Percentiles rank a stretch among this genome's conserved stretches.
Evolutionary conservation across 2,329 filamentous ascomycete genomes (phyloP).

Genomic region (Colletotrichum musicola): DNA sequence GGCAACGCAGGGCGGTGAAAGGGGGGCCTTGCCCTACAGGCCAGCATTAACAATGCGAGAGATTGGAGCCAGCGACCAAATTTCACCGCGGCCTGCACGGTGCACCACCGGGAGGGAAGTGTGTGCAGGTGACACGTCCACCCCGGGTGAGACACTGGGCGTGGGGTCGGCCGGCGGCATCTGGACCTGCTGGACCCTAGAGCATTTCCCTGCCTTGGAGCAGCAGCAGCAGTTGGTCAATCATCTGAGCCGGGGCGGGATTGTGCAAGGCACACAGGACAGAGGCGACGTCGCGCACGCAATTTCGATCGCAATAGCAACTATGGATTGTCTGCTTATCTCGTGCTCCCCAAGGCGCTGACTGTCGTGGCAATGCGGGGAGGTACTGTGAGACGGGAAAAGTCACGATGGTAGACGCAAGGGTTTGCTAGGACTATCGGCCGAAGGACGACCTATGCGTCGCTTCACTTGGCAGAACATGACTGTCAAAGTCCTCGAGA

Average conservation of each 20-base stretch:
- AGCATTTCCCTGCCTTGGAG: background rate
- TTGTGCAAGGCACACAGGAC: conserved; percentile 19
- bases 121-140: conserved; percentile 30
- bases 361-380: background rate
- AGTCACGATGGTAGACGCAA: background rate
- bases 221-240: background rate
- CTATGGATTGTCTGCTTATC: conserved; percentile 12
- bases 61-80: conserved; percentile 23
- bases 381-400: background rate
- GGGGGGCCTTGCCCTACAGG: background rate
- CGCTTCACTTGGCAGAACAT: background rate
- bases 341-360: too few species aligned
- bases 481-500: background rate
- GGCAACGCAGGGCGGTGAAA: conserved; percentile 31
- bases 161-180: conserved; percentile 8
- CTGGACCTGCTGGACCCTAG: conserved; percentile 16
- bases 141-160: conserved; percentile 23
- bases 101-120: background rate
- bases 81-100: background rate
- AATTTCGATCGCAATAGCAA: conserved; percentile 20
- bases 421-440: conserved; percentile 3
- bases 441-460: background rate
- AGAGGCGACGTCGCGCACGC: conserved; percentile 4
- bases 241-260: conserved; percentile 23
- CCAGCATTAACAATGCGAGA: conserved; percentile 26